These are phyloP conservation scores for Fusarium falciforme DNA, from an alignment of 2,329 filamentous ascomycete species.

Conservation along the genomic window DNA sequence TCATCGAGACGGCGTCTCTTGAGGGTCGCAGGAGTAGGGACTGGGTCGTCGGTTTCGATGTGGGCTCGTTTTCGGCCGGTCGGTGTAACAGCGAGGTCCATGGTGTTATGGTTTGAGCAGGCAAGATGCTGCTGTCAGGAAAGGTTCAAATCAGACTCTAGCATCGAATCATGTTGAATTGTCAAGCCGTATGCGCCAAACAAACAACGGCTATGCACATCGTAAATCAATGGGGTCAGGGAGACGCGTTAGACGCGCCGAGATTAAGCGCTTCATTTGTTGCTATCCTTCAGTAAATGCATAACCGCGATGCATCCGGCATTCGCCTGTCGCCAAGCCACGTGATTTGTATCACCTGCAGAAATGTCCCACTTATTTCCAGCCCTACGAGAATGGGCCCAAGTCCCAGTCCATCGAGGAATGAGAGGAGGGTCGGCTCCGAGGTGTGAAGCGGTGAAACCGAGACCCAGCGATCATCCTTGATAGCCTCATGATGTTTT, in stretches of 20 bases:
- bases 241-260: constrained; percentile 44
- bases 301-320: neutral
- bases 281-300: constrained; percentile 14
- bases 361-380: neutral
- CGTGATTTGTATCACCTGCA: constrained; percentile 14
- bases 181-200: constrained; percentile 19
- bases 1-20: constrained; percentile 50
- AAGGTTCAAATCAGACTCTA: constrained; percentile 1
- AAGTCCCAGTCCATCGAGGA: neutral
- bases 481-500: neutral
- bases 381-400: constrained; percentile 13
- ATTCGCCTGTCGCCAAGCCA: constrained; percentile 12
- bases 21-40: constrained; percentile 42
- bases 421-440: neutral
- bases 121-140: constrained; percentile 4
- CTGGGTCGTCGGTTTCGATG: constrained; percentile 36
- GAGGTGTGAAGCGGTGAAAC: neutral
- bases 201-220: constrained; percentile 5
- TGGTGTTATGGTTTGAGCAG: constrained; percentile 14
- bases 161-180: constrained; percentile 26
- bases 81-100: constrained; percentile 42
- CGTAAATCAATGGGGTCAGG: constrained; percentile 12
- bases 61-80: constrained; percentile 41
- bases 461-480: neutral
- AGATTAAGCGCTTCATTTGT: constrained; percentile 21